Evolutionary conservation across 106 monocot species (phyloP), one percentile per base, ranked within the genome.

Genomic region (Acorus calamus): DNA sequence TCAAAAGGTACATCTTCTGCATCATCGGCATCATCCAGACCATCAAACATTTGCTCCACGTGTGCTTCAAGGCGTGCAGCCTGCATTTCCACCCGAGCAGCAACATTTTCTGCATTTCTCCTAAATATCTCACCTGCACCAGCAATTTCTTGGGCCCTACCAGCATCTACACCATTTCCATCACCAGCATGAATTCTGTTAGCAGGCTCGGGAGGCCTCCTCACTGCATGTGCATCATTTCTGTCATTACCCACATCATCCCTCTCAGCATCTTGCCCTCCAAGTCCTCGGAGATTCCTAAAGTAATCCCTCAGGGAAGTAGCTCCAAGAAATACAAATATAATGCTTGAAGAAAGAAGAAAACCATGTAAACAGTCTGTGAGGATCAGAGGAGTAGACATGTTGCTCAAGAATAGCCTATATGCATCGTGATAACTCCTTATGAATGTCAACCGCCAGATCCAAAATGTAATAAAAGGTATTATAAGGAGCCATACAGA

Each of bases 1-100:
- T 98, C 98, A 77, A 98, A 98, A 5, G 92, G 98, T n/a, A 92
- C 98, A 79, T 92, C 98, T 73, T 98, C 98, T 57, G 85, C 98
- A 62, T 92, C 98, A 83, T 98, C 98, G 64, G 88, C 92, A 78
- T 98, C 98, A 79, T 98, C 98, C 42, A 98, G 67, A 43, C 91
- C 98, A 79, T 98, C 98, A 79, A 98, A 88, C 85, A 98, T 98
- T 73, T 98, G 98, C 62, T 98, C 98, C 14, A 98, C 98, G 66
- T 92, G 98, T 11, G 92, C 92, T 77, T 98, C 98, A 69, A 98
- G 82, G 4, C 90, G 81, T 11, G 89, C 89, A 65, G 89, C 89
- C 64, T 86, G 89, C 89, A 90, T 85, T 74, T 96, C 94, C 56
- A 96, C 14, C 11, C 88, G 80, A 48, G 98, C 98, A 61, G 88